Conservation (phyloP, 805 yeast genomes). For the Metschnikowia vanudenii region DNA sequence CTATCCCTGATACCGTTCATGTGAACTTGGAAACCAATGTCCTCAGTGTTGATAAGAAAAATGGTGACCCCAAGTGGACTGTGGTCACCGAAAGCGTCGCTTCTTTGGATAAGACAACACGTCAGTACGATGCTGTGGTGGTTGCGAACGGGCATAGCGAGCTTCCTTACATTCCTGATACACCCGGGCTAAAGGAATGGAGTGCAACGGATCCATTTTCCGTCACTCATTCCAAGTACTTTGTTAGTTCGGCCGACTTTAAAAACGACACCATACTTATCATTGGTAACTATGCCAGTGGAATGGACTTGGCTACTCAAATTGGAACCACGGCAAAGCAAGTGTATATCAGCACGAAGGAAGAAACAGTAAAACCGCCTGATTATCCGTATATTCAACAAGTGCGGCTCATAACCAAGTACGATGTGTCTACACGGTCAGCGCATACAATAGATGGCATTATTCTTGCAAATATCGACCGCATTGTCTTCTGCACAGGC, state of each 20-base stretch:
- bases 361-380: slow-evolving; percentile 10
- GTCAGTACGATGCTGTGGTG: slow-evolving; percentile 37
- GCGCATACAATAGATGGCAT: slow-evolving; percentile 13
- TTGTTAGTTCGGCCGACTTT: slow-evolving; percentile 22
- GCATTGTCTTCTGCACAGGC: slow-evolving; percentile 21
- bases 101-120: slow-evolving; percentile 15
- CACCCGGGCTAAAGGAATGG: slow-evolving; percentile 34
- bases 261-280: slow-evolving; percentile 48
- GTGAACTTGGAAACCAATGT: slow-evolving; percentile 21
- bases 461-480: slow-evolving; percentile 13
- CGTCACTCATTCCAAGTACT: slow-evolving; percentile 36
- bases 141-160: slow-evolving; percentile 41
- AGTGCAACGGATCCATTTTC: slow-evolving; percentile 22
- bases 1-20: slow-evolving; percentile 43
- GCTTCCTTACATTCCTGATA: slow-evolving; percentile 35
- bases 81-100: slow-evolving; percentile 9
- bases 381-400: slow-evolving; percentile 11
- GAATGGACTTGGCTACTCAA: slow-evolving; percentile 69
- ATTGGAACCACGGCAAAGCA: slow-evolving; percentile 37
- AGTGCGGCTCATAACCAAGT: slow-evolving; percentile 10
- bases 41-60: slow-evolving; percentile 25
- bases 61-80: slow-evolving; percentile 8
- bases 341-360: slow-evolving; percentile 18
- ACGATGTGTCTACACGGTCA: slow-evolving; percentile 10
- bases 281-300: slow-evolving; percentile 79